Evolutionary conservation across 441 rosid species (phyloP).

Genomic region (Syzygium malaccense): DNA sequence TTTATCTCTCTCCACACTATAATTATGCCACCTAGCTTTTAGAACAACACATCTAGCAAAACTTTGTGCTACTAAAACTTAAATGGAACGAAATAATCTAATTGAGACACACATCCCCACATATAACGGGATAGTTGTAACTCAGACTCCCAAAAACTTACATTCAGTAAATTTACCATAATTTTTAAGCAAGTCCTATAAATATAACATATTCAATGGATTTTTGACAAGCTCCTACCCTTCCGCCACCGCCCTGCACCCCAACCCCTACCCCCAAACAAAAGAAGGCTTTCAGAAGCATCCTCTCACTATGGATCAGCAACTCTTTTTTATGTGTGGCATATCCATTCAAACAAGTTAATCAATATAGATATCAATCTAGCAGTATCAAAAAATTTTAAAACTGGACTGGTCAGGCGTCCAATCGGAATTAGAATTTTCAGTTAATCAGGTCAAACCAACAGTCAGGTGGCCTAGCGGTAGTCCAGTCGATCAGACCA

Average conservation of each 20-base stretch:
- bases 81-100: neutral
- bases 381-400: neutral
- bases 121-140: neutral
- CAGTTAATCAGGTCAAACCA: neutral
- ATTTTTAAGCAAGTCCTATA: neutral
- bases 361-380: neutral
- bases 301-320: neutral
- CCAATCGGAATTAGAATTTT: neutral
- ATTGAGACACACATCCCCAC: neutral
- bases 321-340: neutral
- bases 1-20: neutral
- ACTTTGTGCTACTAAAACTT: neutral
- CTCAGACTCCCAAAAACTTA: neutral
- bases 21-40: neutral
- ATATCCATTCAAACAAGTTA: neutral
- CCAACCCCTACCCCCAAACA: neutral
- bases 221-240: neutral
- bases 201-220: neutral
- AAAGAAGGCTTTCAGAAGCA: neutral
- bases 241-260: neutral
- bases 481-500: neutral
- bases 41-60: neutral
- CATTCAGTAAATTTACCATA: neutral
- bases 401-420: neutral
- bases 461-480: neutral